Conservation (phyloP, 2,329 filamentous ascomycete genomes). For the Penicillium brevicompactum region DNA sequence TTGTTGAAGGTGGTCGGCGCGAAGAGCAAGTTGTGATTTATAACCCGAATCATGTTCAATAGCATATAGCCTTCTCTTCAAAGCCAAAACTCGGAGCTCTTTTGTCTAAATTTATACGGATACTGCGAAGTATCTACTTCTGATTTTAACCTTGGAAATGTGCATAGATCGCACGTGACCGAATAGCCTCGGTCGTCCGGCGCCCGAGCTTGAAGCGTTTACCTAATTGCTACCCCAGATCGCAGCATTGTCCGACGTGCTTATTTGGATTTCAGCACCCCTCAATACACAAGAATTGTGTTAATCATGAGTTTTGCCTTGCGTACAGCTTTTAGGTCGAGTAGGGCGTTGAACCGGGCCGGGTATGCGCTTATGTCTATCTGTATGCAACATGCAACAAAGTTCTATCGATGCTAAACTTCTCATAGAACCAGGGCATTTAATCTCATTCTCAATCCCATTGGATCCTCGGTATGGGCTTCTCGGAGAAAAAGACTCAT, state of each 20-base stretch:
- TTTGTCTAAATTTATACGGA: background rate
- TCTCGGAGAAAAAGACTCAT: too few relatives aligned
- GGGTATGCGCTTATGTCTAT: background rate
- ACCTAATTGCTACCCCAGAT: conserved; percentile 7
- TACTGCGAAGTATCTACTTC: background rate
- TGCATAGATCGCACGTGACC: conserved; percentile 4
- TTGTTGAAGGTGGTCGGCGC: conserved; percentile 67
- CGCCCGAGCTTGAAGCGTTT: background rate
- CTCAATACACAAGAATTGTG: background rate
- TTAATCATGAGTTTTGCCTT: background rate
- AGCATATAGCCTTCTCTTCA: background rate
- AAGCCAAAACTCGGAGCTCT: background rate
- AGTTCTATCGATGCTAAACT: background rate
- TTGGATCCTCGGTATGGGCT: conserved; percentile 1
- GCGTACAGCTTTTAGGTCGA: conserved; percentile 1
- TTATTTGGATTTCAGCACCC: background rate
- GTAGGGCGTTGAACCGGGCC: background rate
- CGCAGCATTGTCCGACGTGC: background rate
- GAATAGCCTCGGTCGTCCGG: conserved; percentile 3
- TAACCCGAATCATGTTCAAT: background rate
- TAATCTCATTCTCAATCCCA: background rate
- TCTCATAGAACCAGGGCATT: background rate
- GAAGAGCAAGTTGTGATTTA: conserved; percentile 64
- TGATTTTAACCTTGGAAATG: background rate
- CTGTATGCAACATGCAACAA: background rate